Base-by-base conservation (phyloP, 495 filamentous ascomycete species). In the Neurospora sublineolata region DNA sequence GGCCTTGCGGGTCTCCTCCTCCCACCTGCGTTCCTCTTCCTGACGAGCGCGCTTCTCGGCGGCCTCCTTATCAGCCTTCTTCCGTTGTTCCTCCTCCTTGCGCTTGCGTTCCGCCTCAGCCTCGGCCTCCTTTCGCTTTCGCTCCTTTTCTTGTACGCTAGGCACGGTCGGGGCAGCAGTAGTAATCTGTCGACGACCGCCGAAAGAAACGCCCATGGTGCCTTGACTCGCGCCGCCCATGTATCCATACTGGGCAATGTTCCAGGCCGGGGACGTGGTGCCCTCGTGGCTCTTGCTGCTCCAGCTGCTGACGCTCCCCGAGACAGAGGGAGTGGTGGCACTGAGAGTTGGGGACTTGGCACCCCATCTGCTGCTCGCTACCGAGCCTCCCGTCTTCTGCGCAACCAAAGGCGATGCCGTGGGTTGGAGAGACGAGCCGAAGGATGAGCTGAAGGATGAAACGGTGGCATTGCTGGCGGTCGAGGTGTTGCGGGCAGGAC, bases 211-310 rank as follows among this genome's bases (percentile, higher is more conserved):
- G 23, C 96, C 96, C 72, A 97, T 88, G 77, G 97, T 98, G 7
- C 92, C 94, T 80, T 99, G 96, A 75, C 92, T 97, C 9, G 96
- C 96, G 37, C 96, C 96, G 68, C 96, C 96, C 92, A 98, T 95
- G 80, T 97, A 98, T 11, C 95, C 94, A 75, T 98, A 99, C 76
- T 99, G 96, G 46, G 94, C 92, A 72, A 98, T 97, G 77, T 99
- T 98, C 96, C 96, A 99, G 36, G 96, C 96, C 2, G 96, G 96
- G 4, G 89, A 82, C 14, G 94, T 97, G 37, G 84, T 85, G 23
- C 87, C 87, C 79, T 97, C 91, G 74, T 98, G 93, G 20, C 86
- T 86, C 76, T 84, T 92, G 77, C 89, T 97, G 79, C 91, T 95
- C 95, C 95, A 99, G 79, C 89, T 94, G 79, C 94, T 97, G 42